phyloP scores from a whole-genome alignment of 1,284 basidiomycete species.

The Pseudozyma sp. region DNA sequence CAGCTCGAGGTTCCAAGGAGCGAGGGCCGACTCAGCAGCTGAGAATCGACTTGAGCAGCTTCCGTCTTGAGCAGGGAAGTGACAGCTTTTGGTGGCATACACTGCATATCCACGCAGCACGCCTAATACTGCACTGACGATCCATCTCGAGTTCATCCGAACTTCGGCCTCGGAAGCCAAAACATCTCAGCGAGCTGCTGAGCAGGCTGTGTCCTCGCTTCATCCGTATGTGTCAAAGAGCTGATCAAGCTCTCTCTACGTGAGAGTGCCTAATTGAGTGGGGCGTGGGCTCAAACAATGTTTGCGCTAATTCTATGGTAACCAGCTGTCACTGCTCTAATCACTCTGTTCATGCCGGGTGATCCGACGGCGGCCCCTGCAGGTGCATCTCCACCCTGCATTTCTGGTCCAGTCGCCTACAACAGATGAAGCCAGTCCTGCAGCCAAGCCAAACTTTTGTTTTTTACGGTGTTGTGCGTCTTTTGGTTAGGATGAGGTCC shows the following conservation, averaged over 20 bases:
- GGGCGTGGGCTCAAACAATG: neutral
- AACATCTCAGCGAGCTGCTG: neutral
- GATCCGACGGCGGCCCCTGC: neutral
- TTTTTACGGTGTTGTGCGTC: no score
- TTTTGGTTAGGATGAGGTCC: neutral
- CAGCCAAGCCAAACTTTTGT: no score
- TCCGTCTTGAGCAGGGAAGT: constrained; percentile 22
- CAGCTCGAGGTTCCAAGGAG: neutral
- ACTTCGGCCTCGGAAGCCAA: constrained; percentile 9
- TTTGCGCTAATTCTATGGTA: constrained; percentile 15
- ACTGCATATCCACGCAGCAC: neutral
- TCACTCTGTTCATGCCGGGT: constrained; percentile 11
- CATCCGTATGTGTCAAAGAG: constrained; percentile 22
- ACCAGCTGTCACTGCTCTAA: constrained; percentile 10
- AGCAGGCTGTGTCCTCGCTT: neutral
- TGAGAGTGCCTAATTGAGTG: neutral
- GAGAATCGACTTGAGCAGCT: neutral
- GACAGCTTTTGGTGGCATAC: constrained; percentile 13
- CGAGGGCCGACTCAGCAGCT: constrained; percentile 2
- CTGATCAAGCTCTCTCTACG: constrained; percentile 19
- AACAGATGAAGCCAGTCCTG: no score
- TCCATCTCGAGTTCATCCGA: constrained; percentile 1
- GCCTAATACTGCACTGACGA: constrained; percentile 15
- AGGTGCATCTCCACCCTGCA: no score
- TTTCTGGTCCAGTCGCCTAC: no score